These are phyloP conservation scores for Erodium texanum DNA, from an alignment of 441 rosid species.

Conservation along the genomic window DNA sequence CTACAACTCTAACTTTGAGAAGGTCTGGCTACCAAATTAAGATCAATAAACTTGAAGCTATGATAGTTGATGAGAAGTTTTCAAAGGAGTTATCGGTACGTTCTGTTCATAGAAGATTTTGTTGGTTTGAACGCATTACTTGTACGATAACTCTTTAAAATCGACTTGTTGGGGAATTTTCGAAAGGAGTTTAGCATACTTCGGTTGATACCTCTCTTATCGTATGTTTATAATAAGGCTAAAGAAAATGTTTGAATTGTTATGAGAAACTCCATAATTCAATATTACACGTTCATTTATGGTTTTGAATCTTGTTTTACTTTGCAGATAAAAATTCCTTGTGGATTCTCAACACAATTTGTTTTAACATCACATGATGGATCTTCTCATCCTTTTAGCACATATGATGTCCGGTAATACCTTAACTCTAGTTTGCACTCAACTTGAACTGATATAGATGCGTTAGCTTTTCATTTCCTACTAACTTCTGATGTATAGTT, in stretches of 20 bases:
- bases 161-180: background rate
- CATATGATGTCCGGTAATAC: conserved; percentile 53
- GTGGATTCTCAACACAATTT: conserved; percentile 68
- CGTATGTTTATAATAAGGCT: background rate
- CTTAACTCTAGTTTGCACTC: conserved; percentile 5
- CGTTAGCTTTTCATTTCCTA: background rate
- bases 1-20: conserved; percentile 46
- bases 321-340: conserved; percentile 79
- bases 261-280: background rate
- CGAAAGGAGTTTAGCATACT: background rate
- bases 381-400: conserved; percentile 63
- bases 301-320: conserved; percentile 11
- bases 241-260: background rate
- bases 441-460: background rate
- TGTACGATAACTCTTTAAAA: background rate
- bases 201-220: background rate
- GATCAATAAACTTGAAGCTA: conserved; percentile 35
- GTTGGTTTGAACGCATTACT: background rate
- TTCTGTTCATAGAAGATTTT: conserved; percentile 10
- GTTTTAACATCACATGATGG: conserved; percentile 70
- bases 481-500: background rate
- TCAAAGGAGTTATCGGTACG: conserved; percentile 56
- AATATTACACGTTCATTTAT: background rate
- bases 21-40: conserved; percentile 61
- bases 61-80: conserved; percentile 51